phyloP scores from a whole-genome alignment of 2,329 filamentous ascomycete genomes.

The Colletotrichum limetticola region DNA sequence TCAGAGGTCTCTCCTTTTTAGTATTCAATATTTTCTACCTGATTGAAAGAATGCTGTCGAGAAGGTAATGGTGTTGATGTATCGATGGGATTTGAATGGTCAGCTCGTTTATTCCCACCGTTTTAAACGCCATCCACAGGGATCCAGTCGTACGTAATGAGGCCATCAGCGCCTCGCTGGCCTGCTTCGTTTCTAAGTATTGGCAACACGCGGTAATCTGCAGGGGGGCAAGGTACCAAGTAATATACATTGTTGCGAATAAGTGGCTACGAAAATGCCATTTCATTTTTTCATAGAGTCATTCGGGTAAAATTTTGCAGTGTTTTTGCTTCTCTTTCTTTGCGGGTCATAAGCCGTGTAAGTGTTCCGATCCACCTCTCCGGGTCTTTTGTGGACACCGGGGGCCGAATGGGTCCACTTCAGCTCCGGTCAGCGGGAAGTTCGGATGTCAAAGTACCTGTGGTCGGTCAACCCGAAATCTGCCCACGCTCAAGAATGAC shows the following conservation, averaged over 20 bases:
- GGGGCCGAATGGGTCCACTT: neutral
- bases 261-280: too few relatives aligned
- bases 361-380: neutral
- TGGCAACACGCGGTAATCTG: neutral
- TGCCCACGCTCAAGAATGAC: neutral
- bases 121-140: neutral
- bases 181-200: too few relatives aligned
- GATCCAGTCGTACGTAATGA: neutral
- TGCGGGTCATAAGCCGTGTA: neutral
- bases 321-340: neutral
- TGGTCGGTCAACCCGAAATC: too few relatives aligned
- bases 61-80: too few relatives aligned
- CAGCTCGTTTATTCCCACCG: neutral
- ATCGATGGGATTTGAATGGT: too few relatives aligned
- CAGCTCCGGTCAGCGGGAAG: neutral
- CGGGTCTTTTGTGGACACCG: neutral
- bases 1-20: too few relatives aligned
- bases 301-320: neutral
- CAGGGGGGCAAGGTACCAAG: neutral
- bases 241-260: too few relatives aligned
- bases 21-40: too few relatives aligned
- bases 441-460: too few relatives aligned
- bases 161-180: neutral
- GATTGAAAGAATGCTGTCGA: too few relatives aligned
- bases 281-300: too few relatives aligned